Percentiles rank a stretch among this genome's conserved stretches.
Evolutionary conservation across 768 basidiomycete genomes (phyloP).

Genomic region (Krasilnikovozyma curviuscula): DNA sequence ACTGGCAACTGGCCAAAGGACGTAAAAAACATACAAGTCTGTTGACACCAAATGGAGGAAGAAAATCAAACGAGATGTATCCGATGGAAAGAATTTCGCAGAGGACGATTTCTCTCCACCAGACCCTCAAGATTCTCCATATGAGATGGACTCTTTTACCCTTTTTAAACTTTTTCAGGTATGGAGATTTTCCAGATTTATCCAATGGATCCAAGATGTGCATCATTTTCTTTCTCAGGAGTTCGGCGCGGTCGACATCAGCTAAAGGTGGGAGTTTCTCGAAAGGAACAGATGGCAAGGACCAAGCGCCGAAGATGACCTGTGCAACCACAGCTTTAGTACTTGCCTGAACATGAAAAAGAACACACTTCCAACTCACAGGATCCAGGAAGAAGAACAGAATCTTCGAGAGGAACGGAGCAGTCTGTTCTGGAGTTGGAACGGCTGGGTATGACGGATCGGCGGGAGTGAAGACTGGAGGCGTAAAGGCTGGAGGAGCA

Average conservation of each 20-base stretch:
- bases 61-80: constrained; percentile 24
- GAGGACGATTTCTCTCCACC: constrained; percentile 17
- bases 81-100: constrained; percentile 14
- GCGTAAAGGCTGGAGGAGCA: constrained; percentile 3
- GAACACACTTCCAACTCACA: constrained; percentile 18
- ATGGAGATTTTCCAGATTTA: constrained; percentile 22
- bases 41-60: constrained; percentile 22
- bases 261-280: constrained; percentile 31
- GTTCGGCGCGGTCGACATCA: constrained; percentile 28
- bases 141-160: constrained; percentile 32
- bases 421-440: constrained; percentile 5
- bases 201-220: constrained; percentile 27
- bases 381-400: constrained; percentile 14
- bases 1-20: background rate
- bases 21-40: constrained; percentile 3
- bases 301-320: background rate
- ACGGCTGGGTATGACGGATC: background rate
- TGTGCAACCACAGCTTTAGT: background rate
- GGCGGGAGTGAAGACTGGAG: constrained; percentile 1
- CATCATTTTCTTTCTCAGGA: constrained; percentile 25
- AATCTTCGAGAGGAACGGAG: background rate
- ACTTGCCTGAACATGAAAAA: background rate
- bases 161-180: too few species aligned
- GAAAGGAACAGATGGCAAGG: constrained; percentile 20
- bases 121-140: constrained; percentile 31